A percentile compares a stretch with the other conserved stretches of the same genome.
These are phyloP conservation scores for Xerocomellus amylosporus DNA, from an alignment of 768 basidiomycete genomes.

Conservation along the genomic window DNA sequence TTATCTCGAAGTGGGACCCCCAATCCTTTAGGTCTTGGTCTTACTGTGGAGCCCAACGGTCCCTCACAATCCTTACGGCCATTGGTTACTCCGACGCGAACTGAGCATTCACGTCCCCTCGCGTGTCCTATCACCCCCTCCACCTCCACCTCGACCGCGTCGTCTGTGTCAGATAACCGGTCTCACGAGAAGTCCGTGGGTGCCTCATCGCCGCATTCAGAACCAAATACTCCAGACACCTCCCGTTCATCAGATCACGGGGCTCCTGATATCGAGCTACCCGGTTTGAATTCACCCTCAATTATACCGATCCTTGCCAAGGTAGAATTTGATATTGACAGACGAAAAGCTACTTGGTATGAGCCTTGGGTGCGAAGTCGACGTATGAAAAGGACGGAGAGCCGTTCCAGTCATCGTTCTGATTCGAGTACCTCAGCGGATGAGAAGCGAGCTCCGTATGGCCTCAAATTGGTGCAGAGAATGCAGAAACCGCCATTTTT, in stretches of 20 bases:
- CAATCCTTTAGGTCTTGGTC: conserved; percentile 43
- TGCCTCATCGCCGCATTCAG: conserved; percentile 42
- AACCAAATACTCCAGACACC: conserved; percentile 54
- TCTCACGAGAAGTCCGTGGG: conserved; percentile 48
- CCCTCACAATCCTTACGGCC: conserved; percentile 40
- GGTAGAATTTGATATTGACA: conserved; percentile 93
- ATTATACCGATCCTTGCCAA: conserved; percentile 86
- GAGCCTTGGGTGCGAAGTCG: conserved; percentile 77
- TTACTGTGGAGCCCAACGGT: conserved; percentile 37
- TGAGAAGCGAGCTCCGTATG: conserved; percentile 41
- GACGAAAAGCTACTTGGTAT: conserved; percentile 76
- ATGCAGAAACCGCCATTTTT: conserved; percentile 41
- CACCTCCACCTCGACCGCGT: conserved; percentile 46
- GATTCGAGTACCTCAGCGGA: conserved; percentile 23
- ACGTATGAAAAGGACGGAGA: conserved; percentile 53
- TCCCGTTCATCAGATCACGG: conserved; percentile 40
- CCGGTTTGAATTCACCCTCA: conserved; percentile 60
- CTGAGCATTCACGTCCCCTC: conserved; percentile 38
- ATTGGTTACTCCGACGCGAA: conserved; percentile 43
- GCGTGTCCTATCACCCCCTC: conserved; percentile 37
- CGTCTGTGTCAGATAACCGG: conserved; percentile 48
- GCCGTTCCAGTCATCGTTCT: conserved; percentile 32
- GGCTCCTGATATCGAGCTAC: conserved; percentile 56
- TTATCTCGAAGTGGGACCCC: conserved; percentile 36
- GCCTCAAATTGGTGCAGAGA: conserved; percentile 50